A percentile compares a stretch with the other conserved stretches of the same genome.
These are phyloP conservation scores for Fraxinus anomala DNA, from an alignment of 257 asterid genomes.

Conservation along the genomic window DNA sequence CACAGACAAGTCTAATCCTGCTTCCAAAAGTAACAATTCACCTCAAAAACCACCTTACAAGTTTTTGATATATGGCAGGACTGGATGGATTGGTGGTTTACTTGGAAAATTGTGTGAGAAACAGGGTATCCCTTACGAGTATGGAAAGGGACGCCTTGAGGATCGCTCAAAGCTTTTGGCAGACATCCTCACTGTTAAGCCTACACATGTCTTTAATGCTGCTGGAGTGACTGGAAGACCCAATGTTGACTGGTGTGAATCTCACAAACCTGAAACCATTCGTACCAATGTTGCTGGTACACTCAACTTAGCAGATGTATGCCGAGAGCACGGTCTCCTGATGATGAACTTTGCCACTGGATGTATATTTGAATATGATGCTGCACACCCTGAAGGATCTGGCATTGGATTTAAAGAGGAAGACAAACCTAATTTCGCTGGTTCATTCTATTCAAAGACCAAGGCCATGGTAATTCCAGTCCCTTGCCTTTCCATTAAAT, in stretches of 20 bases:
- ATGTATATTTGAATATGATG: constrained; percentile 65
- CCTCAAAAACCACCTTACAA: constrained; percentile 38
- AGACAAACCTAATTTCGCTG: constrained; percentile 56
- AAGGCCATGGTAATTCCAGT: constrained; percentile 57
- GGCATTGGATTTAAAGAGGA: constrained; percentile 69
- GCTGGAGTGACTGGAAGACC: constrained; percentile 74
- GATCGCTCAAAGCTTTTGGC: constrained; percentile 46
- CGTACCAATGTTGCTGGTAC: constrained; percentile 65
- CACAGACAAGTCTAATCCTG: constrained; percentile 24
- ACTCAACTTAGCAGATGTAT: constrained; percentile 56
- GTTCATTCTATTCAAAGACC: constrained; percentile 69
- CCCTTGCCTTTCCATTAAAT: not conserved
- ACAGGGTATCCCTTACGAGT: constrained; percentile 55
- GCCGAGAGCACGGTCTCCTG: constrained; percentile 52
- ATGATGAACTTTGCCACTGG: constrained; percentile 65
- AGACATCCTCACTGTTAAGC: constrained; percentile 50
- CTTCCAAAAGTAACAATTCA: constrained; percentile 25
- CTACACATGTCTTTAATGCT: constrained; percentile 65
- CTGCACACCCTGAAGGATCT: constrained; percentile 57
- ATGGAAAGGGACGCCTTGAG: constrained; percentile 62
- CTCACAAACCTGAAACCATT: constrained; percentile 58
- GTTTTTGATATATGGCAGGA: constrained; percentile 63
- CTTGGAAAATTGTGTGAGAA: constrained; percentile 62
- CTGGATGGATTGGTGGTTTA: constrained; percentile 70
- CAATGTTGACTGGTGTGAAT: constrained; percentile 69